phyloP scores from a whole-genome alignment of 75 land plant species.

The Pinus albicaulis region DNA sequence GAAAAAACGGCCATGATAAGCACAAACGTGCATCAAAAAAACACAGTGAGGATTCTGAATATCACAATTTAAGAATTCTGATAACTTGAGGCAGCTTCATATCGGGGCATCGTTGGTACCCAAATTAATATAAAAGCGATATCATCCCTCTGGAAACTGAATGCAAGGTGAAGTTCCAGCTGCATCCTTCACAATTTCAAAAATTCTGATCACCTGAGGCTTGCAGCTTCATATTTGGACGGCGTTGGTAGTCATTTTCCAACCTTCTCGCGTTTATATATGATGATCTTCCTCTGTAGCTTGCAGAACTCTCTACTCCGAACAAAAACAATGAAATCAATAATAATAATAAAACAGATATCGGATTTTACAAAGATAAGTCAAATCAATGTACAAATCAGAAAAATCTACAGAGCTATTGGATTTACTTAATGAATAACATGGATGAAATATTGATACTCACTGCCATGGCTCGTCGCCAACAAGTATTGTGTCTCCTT shows the following conservation, averaged over 20 bases:
- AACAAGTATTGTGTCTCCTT: constrained; percentile 64
- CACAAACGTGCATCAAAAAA: too few species aligned
- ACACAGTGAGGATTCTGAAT: too few species aligned
- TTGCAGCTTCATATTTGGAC: constrained; percentile 14
- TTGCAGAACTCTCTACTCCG: constrained; percentile 45
- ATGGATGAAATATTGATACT: constrained; percentile 14
- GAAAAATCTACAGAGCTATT: not conserved
- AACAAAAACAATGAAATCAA: not conserved
- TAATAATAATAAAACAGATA: too few species aligned
- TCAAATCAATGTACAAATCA: not conserved
- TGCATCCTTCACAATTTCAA: too few species aligned
- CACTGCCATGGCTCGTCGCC: constrained; percentile 76
- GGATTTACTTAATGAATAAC: not conserved
- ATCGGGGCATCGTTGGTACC: too few species aligned
- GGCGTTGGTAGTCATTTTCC: constrained; percentile 30
- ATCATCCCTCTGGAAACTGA: too few species aligned
- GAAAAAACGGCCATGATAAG: too few species aligned
- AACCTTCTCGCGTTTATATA: constrained; percentile 45
- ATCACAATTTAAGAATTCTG: too few species aligned
- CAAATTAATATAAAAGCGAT: too few species aligned
- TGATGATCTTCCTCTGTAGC: constrained; percentile 44
- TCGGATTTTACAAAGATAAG: too few species aligned
- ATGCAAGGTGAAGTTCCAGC: too few species aligned
- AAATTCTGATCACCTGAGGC: not conserved
- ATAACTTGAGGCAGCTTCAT: too few species aligned